Percentiles rank a stretch among this genome's conserved stretches.
Evolutionary conservation across 1,284 basidiomycete genomes (phyloP).

Genomic region (Mycena citricolor): DNA sequence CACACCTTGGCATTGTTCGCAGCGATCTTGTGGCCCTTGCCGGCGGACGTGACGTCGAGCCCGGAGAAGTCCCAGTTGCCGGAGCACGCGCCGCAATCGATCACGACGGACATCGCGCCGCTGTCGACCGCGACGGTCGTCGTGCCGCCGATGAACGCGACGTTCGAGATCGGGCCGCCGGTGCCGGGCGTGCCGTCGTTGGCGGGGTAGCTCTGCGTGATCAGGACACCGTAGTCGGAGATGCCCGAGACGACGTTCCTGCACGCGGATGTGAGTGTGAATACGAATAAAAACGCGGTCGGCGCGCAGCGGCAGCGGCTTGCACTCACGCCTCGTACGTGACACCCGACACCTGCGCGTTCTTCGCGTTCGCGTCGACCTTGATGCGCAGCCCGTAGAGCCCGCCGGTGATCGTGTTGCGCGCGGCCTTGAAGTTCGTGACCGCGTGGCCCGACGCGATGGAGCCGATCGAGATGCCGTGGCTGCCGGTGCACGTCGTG

Average conservation of each 20-base stretch:
- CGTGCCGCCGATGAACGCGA: too few species aligned
- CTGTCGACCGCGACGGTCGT: too few species aligned
- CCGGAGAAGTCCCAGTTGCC: too few species aligned
- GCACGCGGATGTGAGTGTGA: neutral
- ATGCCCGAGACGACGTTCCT: slow-evolving; percentile 17
- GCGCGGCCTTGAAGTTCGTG: too few species aligned
- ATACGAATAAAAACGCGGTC: neutral
- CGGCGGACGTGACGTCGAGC: too few species aligned
- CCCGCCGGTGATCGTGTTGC: slow-evolving; percentile 49
- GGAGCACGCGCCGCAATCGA: too few species aligned
- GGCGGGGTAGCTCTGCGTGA: slow-evolving; percentile 49
- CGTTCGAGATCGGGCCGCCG: too few species aligned
- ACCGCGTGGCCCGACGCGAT: too few species aligned
- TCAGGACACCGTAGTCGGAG: slow-evolving; percentile 36
- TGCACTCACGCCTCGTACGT: slow-evolving; percentile 11
- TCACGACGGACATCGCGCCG: too few species aligned
- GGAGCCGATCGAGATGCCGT: slow-evolving; percentile 64
- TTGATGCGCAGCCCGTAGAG: slow-evolving; percentile 22
- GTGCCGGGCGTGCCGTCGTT: too few species aligned
- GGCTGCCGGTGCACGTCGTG: slow-evolving; percentile 56
- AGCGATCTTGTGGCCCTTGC: slow-evolving; percentile 25
- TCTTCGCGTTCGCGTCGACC: slow-evolving; percentile 9
- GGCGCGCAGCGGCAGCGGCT: too few species aligned
- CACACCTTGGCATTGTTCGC: slow-evolving; percentile 16
- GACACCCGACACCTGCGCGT: slow-evolving; percentile 21